Evolutionary conservation across 2,329 filamentous ascomycete species (phyloP).

Genomic region (Sclerotinia minor): DNA sequence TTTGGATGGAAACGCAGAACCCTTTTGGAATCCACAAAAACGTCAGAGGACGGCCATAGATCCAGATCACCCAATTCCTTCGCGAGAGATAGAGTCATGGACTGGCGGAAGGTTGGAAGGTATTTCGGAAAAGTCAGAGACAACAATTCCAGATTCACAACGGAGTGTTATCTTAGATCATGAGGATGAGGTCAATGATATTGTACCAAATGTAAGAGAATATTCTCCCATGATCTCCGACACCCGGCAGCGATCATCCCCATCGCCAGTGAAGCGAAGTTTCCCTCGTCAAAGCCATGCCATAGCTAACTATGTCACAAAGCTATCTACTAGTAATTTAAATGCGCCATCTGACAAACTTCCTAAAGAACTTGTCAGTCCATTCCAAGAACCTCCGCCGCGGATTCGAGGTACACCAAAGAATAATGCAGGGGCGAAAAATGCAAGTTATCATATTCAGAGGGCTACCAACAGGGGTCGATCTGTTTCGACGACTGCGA

Average conservation of each 20-base stretch:
- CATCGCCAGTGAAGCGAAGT: slow-evolving; percentile 27
- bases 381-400: slow-evolving; percentile 25
- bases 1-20: slow-evolving; percentile 27
- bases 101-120: slow-evolving; percentile 10
- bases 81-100: slow-evolving; percentile 34
- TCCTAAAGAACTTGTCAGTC: slow-evolving; percentile 25
- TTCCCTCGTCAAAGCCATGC: slow-evolving; percentile 19
- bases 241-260: slow-evolving; percentile 31
- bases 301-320: slow-evolving; percentile 31
- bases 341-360: slow-evolving; percentile 20
- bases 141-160: slow-evolving; percentile 38
- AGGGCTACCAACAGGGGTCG: slow-evolving; percentile 34
- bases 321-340: slow-evolving; percentile 26
- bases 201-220: slow-evolving; percentile 34
- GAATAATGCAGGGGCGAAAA: slow-evolving; percentile 30
- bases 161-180: slow-evolving; percentile 27
- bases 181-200: slow-evolving; percentile 23
- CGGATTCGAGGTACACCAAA: slow-evolving; percentile 13
- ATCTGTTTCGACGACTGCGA: slow-evolving; percentile 38
- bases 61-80: slow-evolving; percentile 40
- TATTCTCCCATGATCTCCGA: slow-evolving; percentile 30
- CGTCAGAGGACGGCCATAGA: slow-evolving; percentile 36
- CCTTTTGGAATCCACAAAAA: slow-evolving; percentile 35
- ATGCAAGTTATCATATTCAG: slow-evolving; percentile 36
- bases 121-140: slow-evolving; percentile 17